Conservation (phyloP, 1,284 basidiomycete species). For the Microbotryum lychnidis-dioicae region DNA sequence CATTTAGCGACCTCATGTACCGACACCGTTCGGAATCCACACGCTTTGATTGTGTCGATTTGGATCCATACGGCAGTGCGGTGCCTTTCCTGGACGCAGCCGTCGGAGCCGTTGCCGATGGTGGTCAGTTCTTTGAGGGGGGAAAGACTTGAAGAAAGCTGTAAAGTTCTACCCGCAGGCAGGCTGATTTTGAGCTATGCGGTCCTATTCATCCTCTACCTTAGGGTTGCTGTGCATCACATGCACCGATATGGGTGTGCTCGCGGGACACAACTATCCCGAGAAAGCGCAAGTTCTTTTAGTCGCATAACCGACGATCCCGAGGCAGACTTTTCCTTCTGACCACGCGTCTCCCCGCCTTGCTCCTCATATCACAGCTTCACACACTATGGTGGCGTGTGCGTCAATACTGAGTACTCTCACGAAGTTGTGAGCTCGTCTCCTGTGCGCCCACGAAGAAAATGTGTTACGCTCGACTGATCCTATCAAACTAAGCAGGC, state of each 20-base stretch:
- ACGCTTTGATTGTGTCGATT: conserved; percentile 86
- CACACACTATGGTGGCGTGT: conserved; percentile 92
- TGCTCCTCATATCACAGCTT: conserved; percentile 49
- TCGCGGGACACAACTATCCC: conserved; percentile 89
- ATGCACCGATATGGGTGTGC: conserved; percentile 88
- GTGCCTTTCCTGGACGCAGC: conserved; percentile 96
- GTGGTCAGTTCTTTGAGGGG: conserved; percentile 49
- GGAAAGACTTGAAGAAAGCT: not conserved
- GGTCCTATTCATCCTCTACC: not conserved
- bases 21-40: conserved; percentile 62
- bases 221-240: conserved; percentile 86
- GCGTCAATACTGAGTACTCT: conserved; percentile 82
- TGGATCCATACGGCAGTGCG: conserved; percentile 96
- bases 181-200: not conserved
- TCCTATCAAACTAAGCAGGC: conserved; percentile 48
- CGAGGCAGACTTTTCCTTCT: no score
- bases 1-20: conserved; percentile 75
- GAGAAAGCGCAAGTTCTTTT: conserved; percentile 72
- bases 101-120: conserved; percentile 80
- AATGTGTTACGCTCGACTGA: not conserved
- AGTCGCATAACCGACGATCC: not conserved
- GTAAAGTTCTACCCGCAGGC: no score
- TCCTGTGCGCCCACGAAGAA: not conserved
- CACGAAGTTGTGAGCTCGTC: conserved; percentile 68
- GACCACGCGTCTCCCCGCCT: not conserved